A percentile compares a stretch with the other conserved stretches of the same genome.
These are phyloP conservation scores for Typha latifolia DNA, from an alignment of 176 grass and related monocot species.

Conservation along the genomic window DNA sequence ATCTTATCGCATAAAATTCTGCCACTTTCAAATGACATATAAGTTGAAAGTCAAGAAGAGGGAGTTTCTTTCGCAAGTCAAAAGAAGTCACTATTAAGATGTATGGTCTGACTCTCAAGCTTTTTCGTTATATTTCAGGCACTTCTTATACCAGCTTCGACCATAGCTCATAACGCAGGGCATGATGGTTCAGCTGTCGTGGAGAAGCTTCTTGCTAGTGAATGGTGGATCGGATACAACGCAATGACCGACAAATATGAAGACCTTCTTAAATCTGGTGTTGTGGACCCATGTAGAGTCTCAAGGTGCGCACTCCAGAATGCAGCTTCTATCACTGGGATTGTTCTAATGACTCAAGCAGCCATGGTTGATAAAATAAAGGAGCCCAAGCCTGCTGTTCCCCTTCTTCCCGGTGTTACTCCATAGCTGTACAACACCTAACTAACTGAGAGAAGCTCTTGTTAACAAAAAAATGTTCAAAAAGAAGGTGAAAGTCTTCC, in stretches of 20 bases:
- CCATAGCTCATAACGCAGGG: conserved; percentile 59
- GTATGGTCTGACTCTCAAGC: neutral
- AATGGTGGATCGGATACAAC: conserved; percentile 77
- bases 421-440: conserved; percentile 21
- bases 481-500: too few relatives aligned
- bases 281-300: conserved; percentile 79
- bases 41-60: too few relatives aligned
- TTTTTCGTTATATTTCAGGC: conserved; percentile 34
- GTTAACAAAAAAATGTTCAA: too few relatives aligned
- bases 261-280: conserved; percentile 63
- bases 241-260: conserved; percentile 56
- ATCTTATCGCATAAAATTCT: too few relatives aligned
- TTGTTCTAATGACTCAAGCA: conserved; percentile 76
- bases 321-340: conserved; percentile 63
- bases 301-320: conserved; percentile 72
- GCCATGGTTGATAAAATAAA: conserved; percentile 75
- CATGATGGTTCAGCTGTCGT: conserved; percentile 61
- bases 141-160: conserved; percentile 63
- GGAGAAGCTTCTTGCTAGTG: conserved; percentile 52
- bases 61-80: too few relatives aligned
- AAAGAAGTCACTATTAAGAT: neutral
- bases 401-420: conserved; percentile 56
- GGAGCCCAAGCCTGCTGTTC: conserved; percentile 50
- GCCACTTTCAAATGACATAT: too few relatives aligned
- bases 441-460: neutral